Base-by-base conservation (phyloP, 2,329 filamentous ascomycete genomes). In the Periconia macrospinosa region DNA sequence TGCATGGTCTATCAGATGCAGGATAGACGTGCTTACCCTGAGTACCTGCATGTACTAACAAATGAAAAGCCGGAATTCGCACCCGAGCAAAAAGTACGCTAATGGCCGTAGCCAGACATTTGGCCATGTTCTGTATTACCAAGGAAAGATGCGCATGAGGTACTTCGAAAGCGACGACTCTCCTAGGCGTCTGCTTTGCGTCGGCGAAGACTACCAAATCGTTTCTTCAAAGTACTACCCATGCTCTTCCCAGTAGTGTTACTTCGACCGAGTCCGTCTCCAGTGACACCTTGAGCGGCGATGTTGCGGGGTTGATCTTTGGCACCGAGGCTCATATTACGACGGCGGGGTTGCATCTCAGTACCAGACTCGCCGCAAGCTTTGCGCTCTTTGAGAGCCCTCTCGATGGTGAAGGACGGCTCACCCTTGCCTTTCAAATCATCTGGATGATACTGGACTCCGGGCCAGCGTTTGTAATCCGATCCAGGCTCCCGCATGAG, bases 391-490 rank as follows among this genome's bases (percentile, higher is more conserved):
- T 89, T 89, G 19, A 86, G 75, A 1, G 84, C 83, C 57, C 83
- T 83, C 63, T 93, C 90, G 33, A 88, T 81, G 8, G 85, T 84
- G 75, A 83, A 94, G 2, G 83, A 85, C 2, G 90, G 89, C 68
- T 93, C 89, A 43, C 89, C 89, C 74, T 94, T 91, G 66, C 90
- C 91, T 73, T 93, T 92, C 58, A 90, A 81, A 66, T 95, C 91
- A 43, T 89, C 84, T 6, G 88, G 86, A 52, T 85, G 83, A 71
- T 95, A 94, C 74, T 77, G 47, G 61, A 90, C 71, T 47, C 85
- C 86, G 3, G 87, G 83, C 78, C 86, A 93, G 45, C 90, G 83
- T 76, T 86, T 89, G 69, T 94, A 96, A 14, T 89, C 81, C n/a
- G 87, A 89, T 15, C 89, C 90, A 56, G 88, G 84, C 65, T 93